Base-by-base conservation (phyloP, 768 basidiomycete species). In the Macrolepiota dolichaula region DNA sequence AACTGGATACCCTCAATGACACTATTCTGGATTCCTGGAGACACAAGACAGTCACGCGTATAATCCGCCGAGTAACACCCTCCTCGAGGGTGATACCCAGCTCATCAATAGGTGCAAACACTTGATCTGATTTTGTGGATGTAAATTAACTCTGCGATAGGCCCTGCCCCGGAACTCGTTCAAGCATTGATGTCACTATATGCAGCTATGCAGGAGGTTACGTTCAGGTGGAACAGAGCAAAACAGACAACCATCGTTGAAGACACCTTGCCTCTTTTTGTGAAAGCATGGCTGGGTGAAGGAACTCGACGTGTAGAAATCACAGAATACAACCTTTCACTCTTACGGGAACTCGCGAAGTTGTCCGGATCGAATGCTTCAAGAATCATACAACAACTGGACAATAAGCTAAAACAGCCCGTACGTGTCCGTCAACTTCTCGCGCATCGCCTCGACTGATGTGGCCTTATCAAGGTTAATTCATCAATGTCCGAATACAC, bases 161-260 rank as follows among this genome's bases (percentile, higher is more conserved):
- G 79, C 9, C 83, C 85, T 51, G 88, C 88, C 37, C 70, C 82
- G 51, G 70, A 74, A 46, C 76, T 90, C 54, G 74, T 87, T 59
- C 76, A 81, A 46, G 81, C 84, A 17, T 70, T 92, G 55, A 69
- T 86, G 49, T 70, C 76, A 0, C 71, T 92, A 17, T 82, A 82
- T 35, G 75, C 77, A 13, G 78, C 80, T 2, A 72, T 87, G 54
- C 82, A 84, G 65, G 76, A 81, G n/a, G 71, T 91, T 12, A 85
- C 59, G 7, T 61, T 61, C 27, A 49, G 36, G n/a, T 61, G 59
- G 59, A 46, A 55, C 32, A 61, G 32, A 37, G 32, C 4, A 5
- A 52, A 37, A 36, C 59, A 54, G 24, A 27, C 36, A n/a, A 27
- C 42, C 35, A 67, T 79, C 37, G 70, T 77, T 32, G 72, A 76